Evolutionary conservation across 1,284 basidiomycete genomes (phyloP).

Genomic region (Earliella scabrosa): DNA sequence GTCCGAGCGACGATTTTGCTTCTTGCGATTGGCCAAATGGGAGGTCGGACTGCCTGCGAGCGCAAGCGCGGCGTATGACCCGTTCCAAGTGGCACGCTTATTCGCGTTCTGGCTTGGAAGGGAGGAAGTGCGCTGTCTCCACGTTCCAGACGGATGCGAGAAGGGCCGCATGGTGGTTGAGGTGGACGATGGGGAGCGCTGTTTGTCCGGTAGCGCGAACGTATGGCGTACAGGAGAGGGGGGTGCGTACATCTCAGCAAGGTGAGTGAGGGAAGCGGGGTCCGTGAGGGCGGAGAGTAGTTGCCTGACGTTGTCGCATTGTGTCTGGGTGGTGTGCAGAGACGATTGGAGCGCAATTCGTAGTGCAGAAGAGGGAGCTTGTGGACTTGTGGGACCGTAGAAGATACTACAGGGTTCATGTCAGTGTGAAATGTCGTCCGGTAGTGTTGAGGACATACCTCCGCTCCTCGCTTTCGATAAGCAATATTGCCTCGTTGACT

Average conservation of each 20-base stretch:
- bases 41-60: constrained; percentile 46
- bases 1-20: constrained; percentile 59
- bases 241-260: constrained; percentile 85
- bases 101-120: constrained; percentile 29
- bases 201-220: constrained; percentile 39
- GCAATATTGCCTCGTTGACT: constrained; percentile 65
- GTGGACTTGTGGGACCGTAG: constrained; percentile 45
- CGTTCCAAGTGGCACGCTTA: constrained; percentile 79
- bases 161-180: constrained; percentile 38
- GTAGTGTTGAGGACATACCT: constrained; percentile 44
- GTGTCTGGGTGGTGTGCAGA: constrained; percentile 71
- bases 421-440: not conserved
- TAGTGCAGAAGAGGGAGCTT: constrained; percentile 60
- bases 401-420: constrained; percentile 32
- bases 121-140: constrained; percentile 31
- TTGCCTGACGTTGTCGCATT: constrained; percentile 80
- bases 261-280: constrained; percentile 67
- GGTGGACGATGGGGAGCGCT: constrained; percentile 42
- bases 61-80: constrained; percentile 57
- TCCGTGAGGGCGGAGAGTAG: constrained; percentile 75
- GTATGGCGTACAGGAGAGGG: constrained; percentile 57
- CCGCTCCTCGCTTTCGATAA: constrained; percentile 71
- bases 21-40: constrained; percentile 43
- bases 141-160: constrained; percentile 42
- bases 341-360: constrained; percentile 73